phyloP scores from a whole-genome alignment of 108 stramenopile species.

The Bacterosira constricta region DNA sequence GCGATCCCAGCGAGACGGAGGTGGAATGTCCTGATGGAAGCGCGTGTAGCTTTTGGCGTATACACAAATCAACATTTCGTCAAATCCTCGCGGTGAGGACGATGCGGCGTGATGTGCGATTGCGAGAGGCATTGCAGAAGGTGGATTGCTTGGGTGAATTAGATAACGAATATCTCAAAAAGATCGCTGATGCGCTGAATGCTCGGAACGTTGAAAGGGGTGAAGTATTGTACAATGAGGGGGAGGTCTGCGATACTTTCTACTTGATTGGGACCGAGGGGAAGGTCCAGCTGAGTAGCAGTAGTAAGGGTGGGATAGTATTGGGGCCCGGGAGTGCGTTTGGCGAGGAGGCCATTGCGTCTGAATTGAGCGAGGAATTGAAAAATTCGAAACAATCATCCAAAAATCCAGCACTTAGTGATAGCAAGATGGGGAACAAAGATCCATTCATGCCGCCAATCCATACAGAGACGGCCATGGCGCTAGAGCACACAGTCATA shows the following conservation, averaged over 20 bases:
- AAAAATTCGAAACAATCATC: background rate
- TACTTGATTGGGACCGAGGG: conserved; percentile 67
- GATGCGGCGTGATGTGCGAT: conserved; percentile 67
- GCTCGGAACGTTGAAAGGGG: conserved; percentile 45
- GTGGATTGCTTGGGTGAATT: conserved; percentile 68
- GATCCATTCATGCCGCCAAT: background rate
- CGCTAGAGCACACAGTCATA: conserved; percentile 38
- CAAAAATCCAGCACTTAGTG: background rate
- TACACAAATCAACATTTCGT: conserved; percentile 81
- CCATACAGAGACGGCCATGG: conserved; percentile 22
- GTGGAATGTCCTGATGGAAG: conserved; percentile 15
- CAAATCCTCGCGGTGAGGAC: conserved; percentile 66
- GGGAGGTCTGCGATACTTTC: conserved; percentile 65
- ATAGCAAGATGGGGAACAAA: background rate
- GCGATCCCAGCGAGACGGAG: conserved; percentile 15
- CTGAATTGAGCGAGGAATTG: conserved; percentile 3
- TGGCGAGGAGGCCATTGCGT: conserved; percentile 40
- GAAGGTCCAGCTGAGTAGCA: conserved; percentile 49
- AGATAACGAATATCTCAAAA: conserved; percentile 44
- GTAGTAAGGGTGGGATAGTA: conserved; percentile 7
- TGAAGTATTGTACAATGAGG: conserved; percentile 62
- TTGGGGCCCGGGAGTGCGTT: conserved; percentile 42
- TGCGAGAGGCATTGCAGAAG: conserved; percentile 66
- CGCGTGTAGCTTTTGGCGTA: conserved; percentile 61
- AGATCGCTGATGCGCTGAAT: conserved; percentile 59